phyloP scores from a whole-genome alignment of 108 stramenopile species.

The Mediolabrus comicus region DNA sequence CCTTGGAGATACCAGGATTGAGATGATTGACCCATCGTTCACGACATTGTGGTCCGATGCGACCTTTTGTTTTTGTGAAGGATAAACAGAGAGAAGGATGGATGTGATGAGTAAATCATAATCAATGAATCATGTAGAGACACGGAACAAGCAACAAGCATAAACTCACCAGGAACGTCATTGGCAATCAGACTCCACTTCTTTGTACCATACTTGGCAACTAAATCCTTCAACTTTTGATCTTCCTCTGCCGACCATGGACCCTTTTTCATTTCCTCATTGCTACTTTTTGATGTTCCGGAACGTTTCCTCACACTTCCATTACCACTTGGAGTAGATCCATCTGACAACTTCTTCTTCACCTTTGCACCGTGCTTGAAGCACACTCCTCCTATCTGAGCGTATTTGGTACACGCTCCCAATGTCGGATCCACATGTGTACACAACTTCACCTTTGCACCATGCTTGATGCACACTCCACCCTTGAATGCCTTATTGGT shows the following conservation, averaged over 20 bases:
- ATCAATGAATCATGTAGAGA: slow-evolving; percentile 51
- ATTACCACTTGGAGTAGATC: too few relatives aligned
- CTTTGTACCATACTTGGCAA: slow-evolving; percentile 63
- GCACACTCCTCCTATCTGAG: too few relatives aligned
- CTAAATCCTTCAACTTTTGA: slow-evolving; percentile 42
- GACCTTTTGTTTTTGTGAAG: slow-evolving; percentile 55
- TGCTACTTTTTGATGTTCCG: too few relatives aligned
- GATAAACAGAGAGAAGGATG: slow-evolving; percentile 64
- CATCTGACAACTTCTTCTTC: too few relatives aligned
- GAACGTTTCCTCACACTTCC: not conserved
- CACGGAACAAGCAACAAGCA: slow-evolving; percentile 64
- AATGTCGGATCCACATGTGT: too few relatives aligned
- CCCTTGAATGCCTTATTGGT: too few relatives aligned
- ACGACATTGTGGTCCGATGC: slow-evolving; percentile 98
- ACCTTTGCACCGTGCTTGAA: too few relatives aligned
- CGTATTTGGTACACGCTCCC: too few relatives aligned
- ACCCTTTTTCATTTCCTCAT: not conserved
- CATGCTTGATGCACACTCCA: too few relatives aligned
- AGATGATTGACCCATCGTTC: slow-evolving; percentile 99
- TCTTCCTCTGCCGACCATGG: slow-evolving; percentile 80
- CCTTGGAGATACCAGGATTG: slow-evolving; percentile 90
- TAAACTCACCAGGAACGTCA: slow-evolving; percentile 44
- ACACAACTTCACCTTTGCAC: too few relatives aligned
- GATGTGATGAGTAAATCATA: slow-evolving; percentile 38
- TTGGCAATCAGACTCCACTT: slow-evolving; percentile 82